Evolutionary conservation across 257 asterid species (phyloP).

Genomic region (Plantago major): DNA sequence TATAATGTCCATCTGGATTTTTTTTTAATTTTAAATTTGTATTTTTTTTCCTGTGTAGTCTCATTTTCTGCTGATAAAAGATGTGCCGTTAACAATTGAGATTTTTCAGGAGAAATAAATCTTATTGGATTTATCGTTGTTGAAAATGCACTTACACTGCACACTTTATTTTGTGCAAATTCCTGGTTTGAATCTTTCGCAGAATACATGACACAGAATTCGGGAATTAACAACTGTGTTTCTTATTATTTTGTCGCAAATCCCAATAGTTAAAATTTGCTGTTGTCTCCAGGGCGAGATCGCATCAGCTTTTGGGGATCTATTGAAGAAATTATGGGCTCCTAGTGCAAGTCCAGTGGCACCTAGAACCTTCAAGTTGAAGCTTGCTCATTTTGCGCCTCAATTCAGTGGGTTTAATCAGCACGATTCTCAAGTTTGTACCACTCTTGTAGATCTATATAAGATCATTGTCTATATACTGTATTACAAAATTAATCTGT

Average conservation of each 20-base stretch:
- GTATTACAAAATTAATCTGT: constrained; percentile 10
- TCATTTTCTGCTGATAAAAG: too few species aligned
- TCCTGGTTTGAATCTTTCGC: constrained; percentile 2
- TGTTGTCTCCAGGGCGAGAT: constrained; percentile 69
- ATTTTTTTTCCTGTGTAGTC: too few species aligned
- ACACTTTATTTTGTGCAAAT: too few species aligned
- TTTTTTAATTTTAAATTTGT: neutral
- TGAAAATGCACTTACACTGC: too few species aligned
- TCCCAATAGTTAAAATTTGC: constrained; percentile 17
- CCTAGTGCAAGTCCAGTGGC: constrained; percentile 88
- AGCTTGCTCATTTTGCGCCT: constrained; percentile 95
- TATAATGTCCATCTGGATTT: constrained; percentile 15
- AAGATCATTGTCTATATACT: constrained; percentile 5
- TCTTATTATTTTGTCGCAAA: constrained; percentile 8
- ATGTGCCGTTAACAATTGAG: too few species aligned
- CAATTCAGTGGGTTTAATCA: constrained; percentile 96
- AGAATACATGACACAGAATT: constrained; percentile 9
- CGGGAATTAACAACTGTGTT: constrained; percentile 6
- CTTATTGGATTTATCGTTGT: too few species aligned
- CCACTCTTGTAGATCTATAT: constrained; percentile 18
- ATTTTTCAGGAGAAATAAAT: too few species aligned
- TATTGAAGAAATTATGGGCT: constrained; percentile 89
- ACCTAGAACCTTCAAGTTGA: constrained; percentile 82
- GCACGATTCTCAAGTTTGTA: constrained; percentile 90
- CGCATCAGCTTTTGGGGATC: constrained; percentile 92